Evolutionary conservation across 2,329 filamentous ascomycete species (phyloP), one percentile per base, ranked within the genome.

Genomic region (Neopestalotiopsis sp.): DNA sequence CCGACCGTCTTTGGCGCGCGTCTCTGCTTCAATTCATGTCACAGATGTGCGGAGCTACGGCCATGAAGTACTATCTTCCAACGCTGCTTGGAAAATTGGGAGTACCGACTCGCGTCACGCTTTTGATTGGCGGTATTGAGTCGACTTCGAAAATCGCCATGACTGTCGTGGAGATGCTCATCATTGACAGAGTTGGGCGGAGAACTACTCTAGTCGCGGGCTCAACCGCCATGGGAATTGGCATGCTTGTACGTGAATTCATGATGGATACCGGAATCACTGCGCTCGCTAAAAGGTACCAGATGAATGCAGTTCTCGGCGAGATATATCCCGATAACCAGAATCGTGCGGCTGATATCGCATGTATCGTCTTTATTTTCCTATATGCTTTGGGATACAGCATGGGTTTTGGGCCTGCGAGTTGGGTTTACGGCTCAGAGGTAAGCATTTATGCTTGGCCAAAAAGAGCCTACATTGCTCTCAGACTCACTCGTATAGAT

Each of bases 391-490:
- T 89, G 65, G 87, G 87, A 0, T 89, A 88, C 73, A 88, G 85
- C 65, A 80, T 89, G 70, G 86, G 87, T 0, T 88, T 89, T 58
- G 87, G 87, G 0, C 86, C 87, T 0, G 84, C 86, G 0, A 82
- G 86, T 0, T 90, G 87, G 87, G 86, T 89, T 0, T 89, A 89
- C 70, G 85, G 86, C n/a, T 83, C 86, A 0, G 87, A 90, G 79
- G 85, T 87, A 70, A 30, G 76, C 64, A 3, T 3, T 38, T 17
- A 38, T 1, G 42, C 24, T 66, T 17, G 24, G 17, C 56, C 53
- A 58, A 58, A 28, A 28, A 28, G 24, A 28, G 24, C 24, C 24
- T 28, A 28, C 24, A 28, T 28, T 28, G 24, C 3, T 28, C 24
- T 28, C 3, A 12, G 13, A 28, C 61, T 24, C 56, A 63, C 20